phyloP scores from a whole-genome alignment of 164 flowering plant genomes.

The Magnolia officinalis region DNA sequence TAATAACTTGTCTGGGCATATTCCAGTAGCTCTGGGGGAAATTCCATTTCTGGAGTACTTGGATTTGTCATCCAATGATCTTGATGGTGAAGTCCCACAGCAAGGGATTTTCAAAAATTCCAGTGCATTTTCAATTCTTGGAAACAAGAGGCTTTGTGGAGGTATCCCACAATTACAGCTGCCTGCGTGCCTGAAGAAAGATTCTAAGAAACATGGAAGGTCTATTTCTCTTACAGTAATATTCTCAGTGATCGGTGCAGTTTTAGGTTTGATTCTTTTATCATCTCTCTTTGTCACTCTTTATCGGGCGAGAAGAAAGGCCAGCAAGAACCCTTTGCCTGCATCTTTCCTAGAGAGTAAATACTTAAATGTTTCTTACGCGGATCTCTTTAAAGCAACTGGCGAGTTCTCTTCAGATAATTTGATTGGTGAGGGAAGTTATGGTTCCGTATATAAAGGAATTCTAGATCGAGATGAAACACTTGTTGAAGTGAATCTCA shows the following conservation, averaged over 20 bases:
- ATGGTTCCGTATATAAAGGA: conserved; percentile 33
- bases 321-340: not conserved
- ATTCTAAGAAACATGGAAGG: not conserved
- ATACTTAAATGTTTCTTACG: not conserved
- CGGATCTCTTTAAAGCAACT: conserved; percentile 2
- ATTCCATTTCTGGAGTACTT: conserved; percentile 8
- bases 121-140: conserved; percentile 20
- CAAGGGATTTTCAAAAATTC: conserved; percentile 30
- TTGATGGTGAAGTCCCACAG: conserved; percentile 26
- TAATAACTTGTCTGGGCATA: conserved; percentile 14
- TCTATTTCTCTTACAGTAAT: not conserved
- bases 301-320: not conserved
- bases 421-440: conserved; percentile 32
- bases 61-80: conserved; percentile 26
- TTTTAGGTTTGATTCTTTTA: not conserved
- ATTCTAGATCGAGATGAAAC: conserved; percentile 1
- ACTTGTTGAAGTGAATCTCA: conserved; percentile 30
- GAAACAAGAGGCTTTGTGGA: conserved; percentile 37
- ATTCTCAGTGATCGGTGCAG: not conserved
- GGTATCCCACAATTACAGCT: conserved; percentile 24
- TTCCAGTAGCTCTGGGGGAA: conserved; percentile 12
- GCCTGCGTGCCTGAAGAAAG: conserved; percentile 17
- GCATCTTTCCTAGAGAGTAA: not conserved
- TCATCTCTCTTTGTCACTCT: not conserved
- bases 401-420: conserved; percentile 10